Percentiles rank a stretch among this genome's conserved stretches.
Evolutionary conservation across 345 rosid species (phyloP).

Genomic region (Clarkia xantiana): DNA sequence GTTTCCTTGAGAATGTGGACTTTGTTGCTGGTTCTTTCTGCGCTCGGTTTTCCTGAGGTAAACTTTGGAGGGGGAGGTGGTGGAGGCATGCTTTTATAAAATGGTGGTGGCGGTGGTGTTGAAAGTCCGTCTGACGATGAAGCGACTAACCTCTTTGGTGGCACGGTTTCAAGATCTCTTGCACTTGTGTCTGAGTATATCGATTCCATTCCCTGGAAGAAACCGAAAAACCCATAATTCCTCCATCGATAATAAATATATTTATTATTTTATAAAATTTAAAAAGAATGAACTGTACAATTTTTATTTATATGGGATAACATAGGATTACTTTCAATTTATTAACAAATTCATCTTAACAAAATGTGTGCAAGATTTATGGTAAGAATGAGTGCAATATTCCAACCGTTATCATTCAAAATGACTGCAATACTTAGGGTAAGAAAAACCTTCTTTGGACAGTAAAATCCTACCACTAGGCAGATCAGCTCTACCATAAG

Average conservation of each 20-base stretch:
- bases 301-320: neutral
- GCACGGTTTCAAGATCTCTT: slow-evolving; percentile 27
- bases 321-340: too few relatives aligned
- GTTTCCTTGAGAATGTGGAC: slow-evolving; percentile 9
- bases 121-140: slow-evolving; percentile 24
- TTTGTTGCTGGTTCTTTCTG: slow-evolving; percentile 3
- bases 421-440: too few relatives aligned
- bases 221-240: slow-evolving; percentile 10
- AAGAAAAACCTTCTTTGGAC: neutral
- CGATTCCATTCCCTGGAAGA: slow-evolving; percentile 26
- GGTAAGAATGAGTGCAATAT: too few relatives aligned
- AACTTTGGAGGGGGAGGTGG: slow-evolving; percentile 51
- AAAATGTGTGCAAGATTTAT: too few relatives aligned
- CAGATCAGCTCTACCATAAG: neutral
- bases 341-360: too few relatives aligned
- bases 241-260: neutral
- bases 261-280: neutral
- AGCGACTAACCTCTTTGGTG: slow-evolving; percentile 29
- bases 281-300: too few relatives aligned
- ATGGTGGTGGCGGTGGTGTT: slow-evolving; percentile 30
- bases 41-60: slow-evolving; percentile 9
- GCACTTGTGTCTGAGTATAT: slow-evolving; percentile 11
- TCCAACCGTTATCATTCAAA: too few relatives aligned
- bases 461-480: neutral
- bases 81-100: slow-evolving; percentile 25